Conservation (phyloP, 345 rosid species). For the Hibiscus mutabilis region DNA sequence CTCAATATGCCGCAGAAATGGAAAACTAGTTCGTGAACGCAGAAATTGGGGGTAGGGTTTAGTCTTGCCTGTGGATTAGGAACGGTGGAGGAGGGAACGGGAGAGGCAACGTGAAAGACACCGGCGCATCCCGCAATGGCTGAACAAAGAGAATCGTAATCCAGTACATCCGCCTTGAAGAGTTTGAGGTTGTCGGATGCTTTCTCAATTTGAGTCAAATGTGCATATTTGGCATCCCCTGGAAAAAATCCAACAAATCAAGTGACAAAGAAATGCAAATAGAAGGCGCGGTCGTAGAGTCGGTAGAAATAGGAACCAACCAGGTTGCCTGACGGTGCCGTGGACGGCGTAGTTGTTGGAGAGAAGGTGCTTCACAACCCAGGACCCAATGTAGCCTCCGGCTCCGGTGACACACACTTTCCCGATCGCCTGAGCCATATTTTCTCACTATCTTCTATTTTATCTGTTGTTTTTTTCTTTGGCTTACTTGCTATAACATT, state of each 20-base stretch:
- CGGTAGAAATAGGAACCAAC: conserved; percentile 3
- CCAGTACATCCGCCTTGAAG: conserved; percentile 55
- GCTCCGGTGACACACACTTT: conserved; percentile 21
- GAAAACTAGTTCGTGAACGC: background rate
- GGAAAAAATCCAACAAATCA: background rate
- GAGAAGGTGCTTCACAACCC: conserved; percentile 58
- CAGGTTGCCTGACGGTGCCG: conserved; percentile 55
- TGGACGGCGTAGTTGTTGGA: conserved; percentile 47
- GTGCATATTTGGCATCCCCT: conserved; percentile 49
- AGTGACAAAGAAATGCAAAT: background rate
- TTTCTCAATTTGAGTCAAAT: conserved; percentile 40
- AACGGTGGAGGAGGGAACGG: conserved; percentile 40
- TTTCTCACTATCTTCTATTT: background rate
- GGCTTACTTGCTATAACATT: background rate
- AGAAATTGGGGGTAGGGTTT: background rate
- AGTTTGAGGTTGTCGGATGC: conserved; percentile 57
- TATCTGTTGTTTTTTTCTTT: background rate
- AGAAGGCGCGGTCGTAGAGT: background rate
- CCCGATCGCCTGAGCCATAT: background rate
- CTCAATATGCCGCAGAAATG: too few relatives aligned
- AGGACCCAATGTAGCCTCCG: conserved; percentile 59
- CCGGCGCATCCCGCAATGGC: conserved; percentile 53
- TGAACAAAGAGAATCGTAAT: conserved; percentile 33
- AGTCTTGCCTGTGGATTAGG: conserved; percentile 25
- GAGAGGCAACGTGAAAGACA: conserved; percentile 67